Conservation (phyloP, 768 basidiomycete species). For the Erythrobasidium yunnanense region DNA sequence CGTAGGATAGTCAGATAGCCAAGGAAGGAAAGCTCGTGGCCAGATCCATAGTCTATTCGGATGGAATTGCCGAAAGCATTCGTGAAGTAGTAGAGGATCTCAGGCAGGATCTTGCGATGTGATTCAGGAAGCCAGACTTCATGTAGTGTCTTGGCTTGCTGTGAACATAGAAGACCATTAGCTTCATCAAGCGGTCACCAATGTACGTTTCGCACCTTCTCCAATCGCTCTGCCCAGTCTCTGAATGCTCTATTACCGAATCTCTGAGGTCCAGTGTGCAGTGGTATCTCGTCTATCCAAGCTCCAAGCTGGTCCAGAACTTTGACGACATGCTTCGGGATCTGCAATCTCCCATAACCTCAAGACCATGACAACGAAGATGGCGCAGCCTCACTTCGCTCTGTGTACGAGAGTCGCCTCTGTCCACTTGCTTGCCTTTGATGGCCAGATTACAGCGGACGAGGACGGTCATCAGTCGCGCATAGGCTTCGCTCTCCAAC, state of each 20-base stretch:
- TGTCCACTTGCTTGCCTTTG: constrained; percentile 53
- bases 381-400: constrained; percentile 2
- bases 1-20: constrained; percentile 32
- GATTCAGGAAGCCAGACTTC: constrained; percentile 49
- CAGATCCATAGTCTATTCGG: constrained; percentile 91
- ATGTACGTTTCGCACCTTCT: constrained; percentile 51
- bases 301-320: constrained; percentile 57
- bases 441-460: constrained; percentile 63
- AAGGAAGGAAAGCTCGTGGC: constrained; percentile 67
- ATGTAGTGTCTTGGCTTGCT: constrained; percentile 47
- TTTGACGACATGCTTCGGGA: constrained; percentile 44
- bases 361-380: no score
- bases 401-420: neutral
- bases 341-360: constrained; percentile 36
- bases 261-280: constrained; percentile 60
- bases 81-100: constrained; percentile 65
- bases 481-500: constrained; percentile 58
- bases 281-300: constrained; percentile 76
- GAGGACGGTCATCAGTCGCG: constrained; percentile 57
- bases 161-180: neutral
- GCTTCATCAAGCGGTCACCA: neutral
- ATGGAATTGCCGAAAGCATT: constrained; percentile 79
- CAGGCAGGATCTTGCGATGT: constrained; percentile 48
- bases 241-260: constrained; percentile 89
- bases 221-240: constrained; percentile 65